Conservation (phyloP, 1,139 yeast species). For the Yamadazyma taylorii region DNA sequence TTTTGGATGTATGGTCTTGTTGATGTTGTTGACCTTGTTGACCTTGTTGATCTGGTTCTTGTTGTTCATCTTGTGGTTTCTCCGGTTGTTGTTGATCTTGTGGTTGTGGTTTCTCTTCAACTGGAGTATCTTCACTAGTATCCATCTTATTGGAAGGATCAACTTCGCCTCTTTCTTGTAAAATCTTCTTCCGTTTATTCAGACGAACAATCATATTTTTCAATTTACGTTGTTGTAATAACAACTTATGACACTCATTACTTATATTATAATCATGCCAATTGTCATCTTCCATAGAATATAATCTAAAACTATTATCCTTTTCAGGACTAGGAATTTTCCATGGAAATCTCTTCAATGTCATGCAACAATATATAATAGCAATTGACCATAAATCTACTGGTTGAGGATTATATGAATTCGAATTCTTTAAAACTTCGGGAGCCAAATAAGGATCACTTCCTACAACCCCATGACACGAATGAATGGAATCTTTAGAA, state of each 20-base stretch:
- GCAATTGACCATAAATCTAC: slow-evolving; percentile 97
- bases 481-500: slow-evolving; percentile 59
- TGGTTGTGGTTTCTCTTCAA: too few species aligned
- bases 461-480: slow-evolving; percentile 93
- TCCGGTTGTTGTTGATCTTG: not conserved
- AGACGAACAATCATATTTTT: slow-evolving; percentile 44
- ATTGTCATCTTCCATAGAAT: slow-evolving; percentile 55
- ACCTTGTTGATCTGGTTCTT: too few species aligned
- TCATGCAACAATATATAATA: slow-evolving; percentile 94
- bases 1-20: too few species aligned
- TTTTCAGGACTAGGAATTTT: slow-evolving; percentile 80
- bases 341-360: slow-evolving; percentile 95
- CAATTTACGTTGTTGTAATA: slow-evolving; percentile 46
- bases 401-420: slow-evolving; percentile 84
- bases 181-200: slow-evolving; percentile 40
- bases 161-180: slow-evolving; percentile 6
- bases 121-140: slow-evolving; percentile 1
- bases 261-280: slow-evolving; percentile 54
- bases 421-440: slow-evolving; percentile 72
- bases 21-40: too few species aligned
- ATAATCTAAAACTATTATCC: slow-evolving; percentile 76
- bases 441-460: slow-evolving; percentile 98
- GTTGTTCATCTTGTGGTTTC: not conserved
- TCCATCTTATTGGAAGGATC: not conserved
- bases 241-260: slow-evolving; percentile 49